Conservation (phyloP, 495 filamentous ascomycete genomes). For the Platismatia glauca region DNA sequence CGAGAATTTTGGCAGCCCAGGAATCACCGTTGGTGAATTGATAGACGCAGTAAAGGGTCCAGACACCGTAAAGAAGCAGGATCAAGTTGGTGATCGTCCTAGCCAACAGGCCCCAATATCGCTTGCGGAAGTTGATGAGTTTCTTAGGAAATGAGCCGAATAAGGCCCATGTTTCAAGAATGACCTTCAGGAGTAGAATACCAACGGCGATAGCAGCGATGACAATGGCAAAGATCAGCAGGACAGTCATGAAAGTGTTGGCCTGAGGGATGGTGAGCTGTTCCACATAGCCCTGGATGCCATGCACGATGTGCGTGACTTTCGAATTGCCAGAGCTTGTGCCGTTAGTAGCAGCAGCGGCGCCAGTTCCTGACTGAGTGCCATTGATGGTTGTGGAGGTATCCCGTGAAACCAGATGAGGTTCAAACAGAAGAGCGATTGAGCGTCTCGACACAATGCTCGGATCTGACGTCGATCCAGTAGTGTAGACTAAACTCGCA, state of each 20-base stretch:
- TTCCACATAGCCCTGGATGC: conserved; percentile 68
- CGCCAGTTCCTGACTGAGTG: conserved; percentile 31
- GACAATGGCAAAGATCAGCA: conserved; percentile 80
- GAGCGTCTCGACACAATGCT: conserved; percentile 46
- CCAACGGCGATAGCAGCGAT: conserved; percentile 76
- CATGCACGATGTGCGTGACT: conserved; percentile 45
- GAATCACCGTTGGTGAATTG: conserved; percentile 92
- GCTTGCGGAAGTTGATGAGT: conserved; percentile 77
- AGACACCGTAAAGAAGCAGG: conserved; percentile 84
- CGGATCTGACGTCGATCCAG: conserved; percentile 37
- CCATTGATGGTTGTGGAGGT: conserved; percentile 43
- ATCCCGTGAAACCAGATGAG: conserved; percentile 45
- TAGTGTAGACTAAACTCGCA: conserved; percentile 56
- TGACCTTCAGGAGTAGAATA: conserved; percentile 84
- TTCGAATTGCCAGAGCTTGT: conserved; percentile 29
- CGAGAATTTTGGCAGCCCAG: conserved; percentile 85
- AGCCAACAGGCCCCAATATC: conserved; percentile 87
- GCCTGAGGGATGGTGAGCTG: conserved; percentile 73
- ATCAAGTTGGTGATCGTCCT: conserved; percentile 88
- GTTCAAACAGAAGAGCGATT: conserved; percentile 38
- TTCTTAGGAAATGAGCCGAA: conserved; percentile 79
- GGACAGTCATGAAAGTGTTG: conserved; percentile 93
- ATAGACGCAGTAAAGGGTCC: conserved; percentile 93
- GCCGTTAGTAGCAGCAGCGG: conserved; percentile 24
- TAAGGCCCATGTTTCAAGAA: conserved; percentile 84